These are phyloP conservation scores for Termitomyces titanicus DNA, from an alignment of 768 basidiomycete genomes.

Conservation along the genomic window DNA sequence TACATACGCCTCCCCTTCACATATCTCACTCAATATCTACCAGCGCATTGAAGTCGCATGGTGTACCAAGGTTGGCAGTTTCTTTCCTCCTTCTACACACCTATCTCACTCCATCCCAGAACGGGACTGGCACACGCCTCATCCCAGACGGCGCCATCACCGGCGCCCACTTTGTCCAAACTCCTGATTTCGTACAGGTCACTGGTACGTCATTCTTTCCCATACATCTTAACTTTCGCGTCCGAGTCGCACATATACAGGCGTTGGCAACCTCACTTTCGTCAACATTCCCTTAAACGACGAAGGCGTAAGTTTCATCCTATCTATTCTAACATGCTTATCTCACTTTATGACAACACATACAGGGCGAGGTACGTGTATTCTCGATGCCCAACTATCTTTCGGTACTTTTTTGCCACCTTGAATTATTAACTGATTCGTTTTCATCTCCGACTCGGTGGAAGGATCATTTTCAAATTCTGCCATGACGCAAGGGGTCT, in stretches of 20 bases:
- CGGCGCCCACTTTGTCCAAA: conserved; percentile 66
- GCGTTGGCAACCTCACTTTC: conserved; percentile 60
- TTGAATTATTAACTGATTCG: no score
- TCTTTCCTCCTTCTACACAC: neutral
- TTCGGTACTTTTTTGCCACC: no score
- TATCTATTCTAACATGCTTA: neutral
- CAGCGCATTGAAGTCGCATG: conserved; percentile 41
- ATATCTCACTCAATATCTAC: conserved; percentile 12
- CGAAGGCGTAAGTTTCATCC: conserved; percentile 36
- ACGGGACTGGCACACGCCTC: conserved; percentile 57
- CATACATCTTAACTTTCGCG: no score
- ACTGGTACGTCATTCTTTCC: conserved; percentile 37
- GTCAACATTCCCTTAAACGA: conserved; percentile 64
- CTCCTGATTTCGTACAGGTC: conserved; percentile 73
- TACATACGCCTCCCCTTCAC: neutral
- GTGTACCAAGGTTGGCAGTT: conserved; percentile 34
- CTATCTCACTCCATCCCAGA: conserved; percentile 29
- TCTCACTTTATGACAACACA: no score
- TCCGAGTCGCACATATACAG: conserved; percentile 27
- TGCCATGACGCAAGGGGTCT: no score
- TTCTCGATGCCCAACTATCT: no score
- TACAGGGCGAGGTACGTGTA: conserved; percentile 23
- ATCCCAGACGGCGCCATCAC: conserved; percentile 72
- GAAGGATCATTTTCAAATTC: no score
- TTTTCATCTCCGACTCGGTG: no score